Evolutionary conservation across 495 filamentous ascomycete genomes (phyloP), one percentile per base, ranked within the genome.

Genomic region (Penicillium verhagenii): DNA sequence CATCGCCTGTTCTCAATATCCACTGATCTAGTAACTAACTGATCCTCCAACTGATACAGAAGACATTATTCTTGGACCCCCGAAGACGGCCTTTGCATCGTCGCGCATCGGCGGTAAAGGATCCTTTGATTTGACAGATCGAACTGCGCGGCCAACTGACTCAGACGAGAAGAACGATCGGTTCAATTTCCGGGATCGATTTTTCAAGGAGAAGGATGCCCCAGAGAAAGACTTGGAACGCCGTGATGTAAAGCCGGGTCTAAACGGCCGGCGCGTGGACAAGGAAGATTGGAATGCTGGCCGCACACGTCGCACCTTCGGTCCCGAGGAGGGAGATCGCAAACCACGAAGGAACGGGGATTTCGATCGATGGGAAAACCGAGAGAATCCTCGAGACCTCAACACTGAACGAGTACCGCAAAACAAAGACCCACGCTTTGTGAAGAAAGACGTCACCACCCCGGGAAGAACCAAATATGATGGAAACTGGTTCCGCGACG

Each of bases 61-160:
- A 64, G 90, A 96, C 53, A 91, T 96, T 52, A 79, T 96, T 57
- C 88, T 96, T 35, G 92, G 91, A 28, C 92, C 92, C 26, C 91
- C 92, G 1, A 91, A 92, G 59, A 90, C 83, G 23, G 84, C 84
- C 25, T 96, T 97, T 69, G 86, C 89, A 53, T 96, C 92, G 14
- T 90, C 89, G 42, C 68, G 83, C 71, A 81, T 77, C 54, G 61
- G 76, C 52, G 73, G 72, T 53, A 76, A 83, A 77, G 75, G 66
- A 51, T 82, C 60, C 69, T 86, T 61, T 64, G 78, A 71, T 49
- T 58, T 38, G 75, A 86, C 53, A 68, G 82, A 67, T 35, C 72
- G 69, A 50, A 56, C 74, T 9, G 54, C 67, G 18, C 79, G 77
- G 35, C 73, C 79, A 37, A 57, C 69, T 20, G 84, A 88, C 6